Evolutionary conservation across 345 rosid genomes (phyloP), one percentile per base, ranked within the genome.

Genomic region (Populus davidiana): DNA sequence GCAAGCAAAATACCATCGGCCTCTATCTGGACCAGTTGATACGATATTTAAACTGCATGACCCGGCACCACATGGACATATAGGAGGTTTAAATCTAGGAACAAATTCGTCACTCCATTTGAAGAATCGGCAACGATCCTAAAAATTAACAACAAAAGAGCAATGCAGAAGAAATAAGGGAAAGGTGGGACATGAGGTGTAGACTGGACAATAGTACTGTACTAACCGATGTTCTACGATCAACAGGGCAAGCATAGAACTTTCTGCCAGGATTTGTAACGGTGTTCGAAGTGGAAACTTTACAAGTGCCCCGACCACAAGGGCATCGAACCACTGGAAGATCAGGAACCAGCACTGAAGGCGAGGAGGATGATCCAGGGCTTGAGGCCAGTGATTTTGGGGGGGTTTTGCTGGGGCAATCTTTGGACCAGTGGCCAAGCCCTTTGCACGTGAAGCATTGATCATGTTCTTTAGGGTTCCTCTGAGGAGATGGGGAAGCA

Each of bases 11-110:
- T 79, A 83, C 73, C 73, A 61, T 14, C 67, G 73, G 20, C 52
- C 81, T 31, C 33, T 70, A 8, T 82, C 20, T 7, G 78, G 72
- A 6, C 75, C 78, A 31, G 9, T 33, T 9, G 68, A 23, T 2
- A 31, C 33, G 10, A 12, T 20, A 4, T 33, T 3, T 21, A 33
- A 68, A 5, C 59, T 76, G 59, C 80, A 72, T 0, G 14, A 50
- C 2, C 82, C 85, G 38, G 54, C 85, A 23, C 76, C 76, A 79
- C 85, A 83, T 52, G 73, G 10, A 52, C 85, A 83, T 25, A 3
- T 27, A 7, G 85, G 83, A 73, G 14, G 27, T 33, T 14, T 47
- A 7, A 6, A 25, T 31, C 8, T 5, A 25, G 10, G 21, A 18
- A 12, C 6, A 13, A 9, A 50, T 10, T 63, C 36, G 31, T 79